Conservation (phyloP, 495 filamentous ascomycete species). For the Pyrenopolyporus hunteri region DNA sequence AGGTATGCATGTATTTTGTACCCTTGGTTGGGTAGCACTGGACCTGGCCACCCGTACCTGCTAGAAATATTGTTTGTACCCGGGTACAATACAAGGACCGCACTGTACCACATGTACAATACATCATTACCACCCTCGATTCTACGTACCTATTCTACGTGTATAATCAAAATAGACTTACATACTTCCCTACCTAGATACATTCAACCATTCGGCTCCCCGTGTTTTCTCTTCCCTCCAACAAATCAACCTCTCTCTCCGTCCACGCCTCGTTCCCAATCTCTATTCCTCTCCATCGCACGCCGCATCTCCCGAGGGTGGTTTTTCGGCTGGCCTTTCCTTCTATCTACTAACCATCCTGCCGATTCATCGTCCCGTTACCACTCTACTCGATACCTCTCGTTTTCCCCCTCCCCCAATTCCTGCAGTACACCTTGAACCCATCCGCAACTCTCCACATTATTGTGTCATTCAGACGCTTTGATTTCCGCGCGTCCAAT, state of each 20-base stretch:
- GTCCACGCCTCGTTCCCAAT: constrained; percentile 18
- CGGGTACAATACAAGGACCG: too few relatives aligned
- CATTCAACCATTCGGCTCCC: constrained; percentile 21
- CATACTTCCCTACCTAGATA: background rate
- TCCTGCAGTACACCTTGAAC: constrained; percentile 34
- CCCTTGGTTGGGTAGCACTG: background rate
- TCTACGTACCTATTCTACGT: too few relatives aligned
- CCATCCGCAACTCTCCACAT: constrained; percentile 35
- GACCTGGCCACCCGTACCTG: too few relatives aligned
- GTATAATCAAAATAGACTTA: constrained; percentile 6
- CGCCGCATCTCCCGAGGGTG: background rate
- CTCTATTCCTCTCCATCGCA: background rate
- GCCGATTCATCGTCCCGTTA: background rate
- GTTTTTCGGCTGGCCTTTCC: constrained; percentile 29
- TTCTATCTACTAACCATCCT: constrained; percentile 15
- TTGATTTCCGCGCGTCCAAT: constrained; percentile 35
- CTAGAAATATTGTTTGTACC: too few relatives aligned
- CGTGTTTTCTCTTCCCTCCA: constrained; percentile 21
- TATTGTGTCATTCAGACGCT: constrained; percentile 37
- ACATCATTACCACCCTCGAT: constrained; percentile 22
- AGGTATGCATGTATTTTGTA: background rate
- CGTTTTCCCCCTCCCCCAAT: constrained; percentile 2
- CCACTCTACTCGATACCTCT: background rate
- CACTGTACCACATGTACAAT: constrained; percentile 8
- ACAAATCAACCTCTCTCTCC: constrained; percentile 32